phyloP scores from a whole-genome alignment of 2,329 filamentous ascomycete genomes.

The Chrysosporium queenslandicum region DNA sequence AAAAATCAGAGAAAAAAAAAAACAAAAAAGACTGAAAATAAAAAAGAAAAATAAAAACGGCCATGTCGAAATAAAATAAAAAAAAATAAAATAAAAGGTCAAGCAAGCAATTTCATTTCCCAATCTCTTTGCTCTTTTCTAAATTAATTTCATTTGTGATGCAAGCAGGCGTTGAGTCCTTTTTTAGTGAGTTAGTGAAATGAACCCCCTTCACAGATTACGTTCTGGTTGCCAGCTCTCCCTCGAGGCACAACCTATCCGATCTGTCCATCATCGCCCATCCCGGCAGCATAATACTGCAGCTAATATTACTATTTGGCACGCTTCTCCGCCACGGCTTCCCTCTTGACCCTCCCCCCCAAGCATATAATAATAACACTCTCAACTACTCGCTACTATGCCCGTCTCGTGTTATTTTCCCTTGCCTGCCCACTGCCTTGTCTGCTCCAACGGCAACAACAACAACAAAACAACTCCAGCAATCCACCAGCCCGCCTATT shows the following conservation, averaged over 20 bases:
- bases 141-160: conserved; percentile 2
- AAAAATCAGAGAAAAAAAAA: no score
- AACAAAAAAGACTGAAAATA: no score
- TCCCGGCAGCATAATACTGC: conserved; percentile 6
- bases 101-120: neutral
- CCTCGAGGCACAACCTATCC: conserved; percentile 10
- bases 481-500: no score
- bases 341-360: conserved; percentile 11
- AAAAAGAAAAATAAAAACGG: no score
- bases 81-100: no score
- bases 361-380: conserved; percentile 17
- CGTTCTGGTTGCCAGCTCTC: conserved; percentile 1
- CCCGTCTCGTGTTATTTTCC: conserved; percentile 12
- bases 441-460: neutral
- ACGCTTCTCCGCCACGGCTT: conserved; percentile 5
- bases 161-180: conserved; percentile 10
- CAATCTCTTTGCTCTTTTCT: neutral
- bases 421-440: conserved; percentile 11
- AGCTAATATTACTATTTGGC: neutral
- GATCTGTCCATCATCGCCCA: conserved; percentile 6
- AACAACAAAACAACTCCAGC: no score
- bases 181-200: no score
- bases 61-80: no score
- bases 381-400: conserved; percentile 14
- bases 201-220: conserved; percentile 9